These are phyloP conservation scores for Ceratobasidium sp. DNA, from an alignment of 1,284 basidiomycete genomes.

Conservation along the genomic window DNA sequence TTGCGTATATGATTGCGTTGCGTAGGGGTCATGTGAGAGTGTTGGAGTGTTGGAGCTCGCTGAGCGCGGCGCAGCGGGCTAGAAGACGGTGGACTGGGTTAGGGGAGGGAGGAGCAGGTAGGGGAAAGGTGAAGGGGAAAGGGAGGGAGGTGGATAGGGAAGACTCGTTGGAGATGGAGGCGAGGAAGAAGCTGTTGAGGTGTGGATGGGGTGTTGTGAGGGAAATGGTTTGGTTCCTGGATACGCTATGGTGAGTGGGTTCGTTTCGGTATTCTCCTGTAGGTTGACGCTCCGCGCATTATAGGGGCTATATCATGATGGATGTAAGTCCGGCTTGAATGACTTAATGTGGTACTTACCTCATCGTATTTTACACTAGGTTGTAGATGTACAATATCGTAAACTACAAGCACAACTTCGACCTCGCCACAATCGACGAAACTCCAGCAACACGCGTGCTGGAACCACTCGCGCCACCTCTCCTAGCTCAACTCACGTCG, in stretches of 20 bases:
- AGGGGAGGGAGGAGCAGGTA: constrained; percentile 83
- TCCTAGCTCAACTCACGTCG: constrained; percentile 41
- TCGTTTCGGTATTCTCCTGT: no score
- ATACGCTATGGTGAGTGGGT: constrained; percentile 69
- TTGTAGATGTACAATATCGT: constrained; percentile 86
- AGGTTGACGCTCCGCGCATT: no score
- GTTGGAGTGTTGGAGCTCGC: constrained; percentile 83
- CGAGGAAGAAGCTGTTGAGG: constrained; percentile 74
- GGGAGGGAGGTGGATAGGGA: constrained; percentile 58
- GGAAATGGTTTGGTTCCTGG: constrained; percentile 93
- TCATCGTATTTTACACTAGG: background rate
- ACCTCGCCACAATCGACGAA: constrained; percentile 54
- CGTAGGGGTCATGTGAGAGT: constrained; percentile 85
- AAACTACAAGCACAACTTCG: constrained; percentile 73
- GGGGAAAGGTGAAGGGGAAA: constrained; percentile 63
- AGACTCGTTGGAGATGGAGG: constrained; percentile 51
- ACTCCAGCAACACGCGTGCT: constrained; percentile 48
- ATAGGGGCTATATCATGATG: constrained; percentile 81
- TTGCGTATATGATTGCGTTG: constrained; percentile 55
- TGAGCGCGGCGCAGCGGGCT: constrained; percentile 86
- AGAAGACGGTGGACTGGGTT: constrained; percentile 87
- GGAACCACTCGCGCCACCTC: constrained; percentile 46
- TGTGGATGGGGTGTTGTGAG: constrained; percentile 88
- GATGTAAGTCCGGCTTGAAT: constrained; percentile 64
- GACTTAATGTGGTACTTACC: background rate